Percentiles rank a stretch among this genome's conserved stretches.
These are phyloP conservation scores for Chondrus crispus DNA, from an alignment of 23 red algal species.

Conservation along the genomic window DNA sequence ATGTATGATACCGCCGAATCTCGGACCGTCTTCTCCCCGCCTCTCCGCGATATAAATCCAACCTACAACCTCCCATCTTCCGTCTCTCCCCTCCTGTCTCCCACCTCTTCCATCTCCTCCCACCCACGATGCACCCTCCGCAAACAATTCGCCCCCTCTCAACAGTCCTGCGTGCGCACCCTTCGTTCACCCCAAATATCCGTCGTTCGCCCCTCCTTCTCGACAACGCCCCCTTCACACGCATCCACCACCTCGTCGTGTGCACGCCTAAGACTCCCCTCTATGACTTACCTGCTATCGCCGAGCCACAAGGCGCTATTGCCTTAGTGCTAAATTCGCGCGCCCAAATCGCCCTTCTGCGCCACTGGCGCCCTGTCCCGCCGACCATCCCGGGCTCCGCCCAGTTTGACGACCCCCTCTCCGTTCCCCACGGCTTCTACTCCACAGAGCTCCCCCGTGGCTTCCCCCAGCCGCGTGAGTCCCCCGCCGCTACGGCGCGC, in stretches of 20 bases:
- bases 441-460: slow-evolving; percentile 53
- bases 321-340: slow-evolving; percentile 12
- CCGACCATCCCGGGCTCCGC: background rate
- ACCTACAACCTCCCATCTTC: too few relatives aligned
- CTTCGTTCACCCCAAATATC: background rate
- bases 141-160: background rate
- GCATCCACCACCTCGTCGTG: slow-evolving; percentile 45
- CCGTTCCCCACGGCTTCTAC: slow-evolving; percentile 32
- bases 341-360: slow-evolving; percentile 27
- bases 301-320: slow-evolving; percentile 47
- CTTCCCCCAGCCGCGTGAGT: slow-evolving; percentile 46
- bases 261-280: background rate
- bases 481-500: slow-evolving; percentile 31
- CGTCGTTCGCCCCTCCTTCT: background rate
- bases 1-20: too few relatives aligned
- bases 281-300: slow-evolving; percentile 45
- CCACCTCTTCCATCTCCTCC: too few relatives aligned
- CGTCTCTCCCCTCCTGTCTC: too few relatives aligned
- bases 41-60: too few relatives aligned
- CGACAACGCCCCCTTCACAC: slow-evolving; percentile 49
- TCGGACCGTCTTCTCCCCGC: too few relatives aligned
- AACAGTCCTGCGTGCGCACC: background rate
- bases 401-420: slow-evolving; percentile 7
- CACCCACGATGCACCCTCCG: too few relatives aligned
- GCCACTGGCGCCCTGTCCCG: slow-evolving; percentile 58